Conservation (phyloP, 345 rosid species). For the Syzygium grande region DNA sequence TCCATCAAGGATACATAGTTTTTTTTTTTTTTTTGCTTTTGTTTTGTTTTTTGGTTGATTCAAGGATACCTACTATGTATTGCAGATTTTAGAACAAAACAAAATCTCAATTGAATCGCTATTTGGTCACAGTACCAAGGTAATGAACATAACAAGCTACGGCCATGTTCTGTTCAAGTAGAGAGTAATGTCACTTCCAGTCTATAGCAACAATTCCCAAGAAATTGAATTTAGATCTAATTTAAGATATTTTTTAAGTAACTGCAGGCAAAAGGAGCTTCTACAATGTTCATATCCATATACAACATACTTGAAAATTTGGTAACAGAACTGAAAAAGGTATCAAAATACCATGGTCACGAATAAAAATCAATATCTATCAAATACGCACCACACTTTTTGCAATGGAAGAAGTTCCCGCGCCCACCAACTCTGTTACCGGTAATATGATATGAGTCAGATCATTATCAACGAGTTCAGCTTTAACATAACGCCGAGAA, state of each 20-base stretch:
- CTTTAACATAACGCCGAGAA: neutral
- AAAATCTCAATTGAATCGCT: neutral
- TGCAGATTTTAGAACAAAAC: neutral
- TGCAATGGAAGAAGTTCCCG: conserved; percentile 84
- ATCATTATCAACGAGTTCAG: neutral
- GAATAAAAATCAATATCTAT: neutral
- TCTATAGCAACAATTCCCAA: neutral
- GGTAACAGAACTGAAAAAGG: neutral
- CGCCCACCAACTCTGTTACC: conserved; percentile 75
- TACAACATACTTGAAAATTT: neutral
- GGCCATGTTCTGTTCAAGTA: neutral
- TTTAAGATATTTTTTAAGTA: neutral
- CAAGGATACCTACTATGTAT: neutral
- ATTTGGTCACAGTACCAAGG: neutral
- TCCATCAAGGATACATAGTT: neutral
- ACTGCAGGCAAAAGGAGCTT: neutral
- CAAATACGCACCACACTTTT: conserved; percentile 75
- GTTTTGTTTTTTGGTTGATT: too few relatives aligned
- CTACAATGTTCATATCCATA: neutral
- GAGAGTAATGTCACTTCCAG: neutral
- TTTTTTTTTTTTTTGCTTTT: too few relatives aligned
- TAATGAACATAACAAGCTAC: neutral
- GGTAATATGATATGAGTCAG: neutral
- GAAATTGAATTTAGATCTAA: neutral
- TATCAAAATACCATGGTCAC: neutral